Evolutionary conservation across 805 yeast genomes (phyloP).

Genomic region (Nakazawaea wyomingensis): DNA sequence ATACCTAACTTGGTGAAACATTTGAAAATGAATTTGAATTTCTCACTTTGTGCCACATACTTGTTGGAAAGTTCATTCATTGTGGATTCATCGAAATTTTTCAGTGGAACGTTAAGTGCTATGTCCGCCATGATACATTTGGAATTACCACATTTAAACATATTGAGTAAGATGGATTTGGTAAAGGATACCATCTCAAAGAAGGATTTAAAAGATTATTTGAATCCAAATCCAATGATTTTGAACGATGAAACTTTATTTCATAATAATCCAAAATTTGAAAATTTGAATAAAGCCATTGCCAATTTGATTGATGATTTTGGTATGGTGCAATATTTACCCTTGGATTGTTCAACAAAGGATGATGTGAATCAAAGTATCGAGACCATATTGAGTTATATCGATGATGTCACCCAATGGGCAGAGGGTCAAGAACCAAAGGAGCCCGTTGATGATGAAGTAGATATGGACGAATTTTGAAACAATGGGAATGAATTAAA

Average conservation of each 20-base stretch:
- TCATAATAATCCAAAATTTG: slow-evolving; percentile 49
- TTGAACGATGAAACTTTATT: slow-evolving; percentile 44
- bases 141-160: slow-evolving; percentile 92
- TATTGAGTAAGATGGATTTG: slow-evolving; percentile 81
- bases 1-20: slow-evolving; percentile 87
- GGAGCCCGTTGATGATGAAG: slow-evolving; percentile 74
- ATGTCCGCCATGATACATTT: slow-evolving; percentile 97
- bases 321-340: slow-evolving; percentile 97
- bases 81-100: slow-evolving; percentile 84
- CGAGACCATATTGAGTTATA: slow-evolving; percentile 78
- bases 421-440: slow-evolving; percentile 94
- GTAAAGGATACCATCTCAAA: slow-evolving; percentile 73
- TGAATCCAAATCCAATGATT: slow-evolving; percentile 88
- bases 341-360: slow-evolving; percentile 60
- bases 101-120: slow-evolving; percentile 92
- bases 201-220: slow-evolving; percentile 72
- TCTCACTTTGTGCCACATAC: slow-evolving; percentile 89
- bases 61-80: slow-evolving; percentile 92
- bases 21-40: slow-evolving; percentile 70
- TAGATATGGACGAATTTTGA: slow-evolving; percentile 48
- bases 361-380: slow-evolving; percentile 72
- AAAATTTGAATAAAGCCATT: slow-evolving; percentile 69
- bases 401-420: slow-evolving; percentile 98
- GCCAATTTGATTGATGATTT: slow-evolving; percentile 93
- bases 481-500: too few relatives aligned